phyloP scores from a whole-genome alignment of 23 red algal species.

The Gracilaria vermiculophylla region DNA sequence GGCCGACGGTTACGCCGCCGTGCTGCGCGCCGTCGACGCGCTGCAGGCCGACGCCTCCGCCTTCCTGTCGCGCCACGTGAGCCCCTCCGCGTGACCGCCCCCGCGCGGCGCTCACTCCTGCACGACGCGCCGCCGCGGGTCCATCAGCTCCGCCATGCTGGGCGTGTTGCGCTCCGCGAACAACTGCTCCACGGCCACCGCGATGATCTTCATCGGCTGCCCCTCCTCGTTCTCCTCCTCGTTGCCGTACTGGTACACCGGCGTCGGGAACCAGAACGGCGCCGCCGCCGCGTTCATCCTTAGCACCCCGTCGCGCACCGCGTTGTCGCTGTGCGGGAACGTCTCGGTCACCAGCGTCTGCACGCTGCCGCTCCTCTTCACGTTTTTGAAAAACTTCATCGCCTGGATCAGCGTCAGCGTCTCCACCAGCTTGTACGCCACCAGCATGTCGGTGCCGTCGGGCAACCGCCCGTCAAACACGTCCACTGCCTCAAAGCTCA shows the following conservation, averaged over 20 bases:
- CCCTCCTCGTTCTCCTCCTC: conserved; percentile 7
- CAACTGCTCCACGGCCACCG: conserved; percentile 30
- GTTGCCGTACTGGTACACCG: conserved; percentile 53
- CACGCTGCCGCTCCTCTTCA: conserved; percentile 21
- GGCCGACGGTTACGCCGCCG: background rate
- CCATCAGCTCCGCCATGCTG: conserved; percentile 41
- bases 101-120: background rate
- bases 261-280: conserved; percentile 45
- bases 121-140: conserved; percentile 27
- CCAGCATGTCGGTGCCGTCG: conserved; percentile 49
- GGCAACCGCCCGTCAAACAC: conserved; percentile 16
- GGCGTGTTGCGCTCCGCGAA: conserved; percentile 32
- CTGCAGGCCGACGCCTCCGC: background rate
- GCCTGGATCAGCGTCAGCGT: background rate
- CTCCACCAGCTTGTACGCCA: conserved; percentile 25
- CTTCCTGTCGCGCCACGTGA: background rate
- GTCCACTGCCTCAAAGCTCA: conserved; percentile 1
- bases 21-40: background rate
- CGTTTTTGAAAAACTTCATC: conserved; percentile 44
- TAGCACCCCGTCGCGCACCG: background rate
- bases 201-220: conserved; percentile 42
- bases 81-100: background rate
- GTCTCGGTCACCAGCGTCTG: conserved; percentile 40
- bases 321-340: conserved; percentile 42
- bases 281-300: conserved; percentile 18